These are phyloP conservation scores for Ambrosiella xylebori DNA, from an alignment of 2,329 filamentous ascomycete species.

Conservation along the genomic window DNA sequence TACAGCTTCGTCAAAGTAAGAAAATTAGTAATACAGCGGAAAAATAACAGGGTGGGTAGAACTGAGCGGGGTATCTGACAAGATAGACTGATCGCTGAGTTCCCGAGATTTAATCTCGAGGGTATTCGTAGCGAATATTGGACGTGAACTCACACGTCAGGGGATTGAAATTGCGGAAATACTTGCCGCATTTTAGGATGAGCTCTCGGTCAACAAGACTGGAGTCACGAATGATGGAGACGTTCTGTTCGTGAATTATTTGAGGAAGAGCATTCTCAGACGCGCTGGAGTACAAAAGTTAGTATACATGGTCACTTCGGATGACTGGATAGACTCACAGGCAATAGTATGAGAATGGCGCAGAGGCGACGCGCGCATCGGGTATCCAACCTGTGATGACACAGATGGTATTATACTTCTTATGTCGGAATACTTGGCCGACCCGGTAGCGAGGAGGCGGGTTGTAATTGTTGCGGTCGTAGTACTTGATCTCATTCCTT, in stretches of 20 bases:
- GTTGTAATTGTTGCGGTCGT: neutral
- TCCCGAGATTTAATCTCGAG: constrained; percentile 46
- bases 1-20: neutral
- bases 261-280: constrained; percentile 7
- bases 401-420: constrained; percentile 60
- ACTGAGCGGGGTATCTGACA: neutral
- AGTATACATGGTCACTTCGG: neutral
- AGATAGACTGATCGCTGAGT: no score
- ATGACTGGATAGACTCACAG: constrained; percentile 42
- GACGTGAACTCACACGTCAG: constrained; percentile 56
- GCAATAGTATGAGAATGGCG: constrained; percentile 53
- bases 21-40: constrained; percentile 7
- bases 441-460: constrained; percentile 23
- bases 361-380: constrained; percentile 22
- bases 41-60: neutral
- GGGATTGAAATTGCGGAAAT: constrained; percentile 73
- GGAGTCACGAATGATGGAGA: constrained; percentile 39
- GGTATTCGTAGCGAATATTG: constrained; percentile 65
- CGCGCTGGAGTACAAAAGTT: neutral
- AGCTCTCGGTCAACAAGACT: constrained; percentile 32
- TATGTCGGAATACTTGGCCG: constrained; percentile 73
- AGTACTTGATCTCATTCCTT: constrained; percentile 18
- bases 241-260: constrained; percentile 50
- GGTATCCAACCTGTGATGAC: constrained; percentile 72
- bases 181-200: constrained; percentile 57